Evolutionary conservation across 257 asterid species (phyloP).

Genomic region (Solanum chilense): DNA sequence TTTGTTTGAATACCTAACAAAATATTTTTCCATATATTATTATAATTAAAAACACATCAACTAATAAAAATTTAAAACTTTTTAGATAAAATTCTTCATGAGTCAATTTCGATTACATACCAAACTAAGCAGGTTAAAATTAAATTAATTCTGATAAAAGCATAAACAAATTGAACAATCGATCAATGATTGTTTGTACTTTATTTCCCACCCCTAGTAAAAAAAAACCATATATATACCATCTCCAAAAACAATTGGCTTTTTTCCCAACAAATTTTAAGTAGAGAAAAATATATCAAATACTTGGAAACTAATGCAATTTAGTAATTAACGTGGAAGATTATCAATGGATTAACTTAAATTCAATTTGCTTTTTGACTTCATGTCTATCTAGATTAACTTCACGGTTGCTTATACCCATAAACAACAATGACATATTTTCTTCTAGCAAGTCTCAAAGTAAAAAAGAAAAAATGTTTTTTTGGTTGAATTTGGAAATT

Average conservation of each 20-base stretch:
- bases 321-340: neutral
- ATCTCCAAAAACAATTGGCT: neutral
- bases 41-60: too few relatives aligned
- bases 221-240: neutral
- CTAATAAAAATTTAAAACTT: too few relatives aligned
- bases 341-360: neutral
- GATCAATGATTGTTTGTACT: neutral
- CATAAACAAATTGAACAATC: neutral
- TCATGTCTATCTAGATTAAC: neutral
- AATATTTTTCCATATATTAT: too few relatives aligned
- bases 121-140: neutral
- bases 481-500: neutral
- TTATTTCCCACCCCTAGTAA: neutral
- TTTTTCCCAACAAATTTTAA: neutral
- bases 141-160: too few relatives aligned
- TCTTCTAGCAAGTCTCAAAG: neutral
- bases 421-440: neutral
- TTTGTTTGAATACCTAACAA: too few relatives aligned
- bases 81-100: too few relatives aligned
- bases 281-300: neutral
- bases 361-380: neutral
- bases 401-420: neutral
- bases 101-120: neutral
- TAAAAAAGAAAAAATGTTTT: neutral
- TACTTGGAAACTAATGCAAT: neutral